Percentiles rank a stretch among this genome's conserved stretches.
phyloP scores from a whole-genome alignment of 192 early-diverging fungal species.

The Gaertneriomyces sp. region DNA sequence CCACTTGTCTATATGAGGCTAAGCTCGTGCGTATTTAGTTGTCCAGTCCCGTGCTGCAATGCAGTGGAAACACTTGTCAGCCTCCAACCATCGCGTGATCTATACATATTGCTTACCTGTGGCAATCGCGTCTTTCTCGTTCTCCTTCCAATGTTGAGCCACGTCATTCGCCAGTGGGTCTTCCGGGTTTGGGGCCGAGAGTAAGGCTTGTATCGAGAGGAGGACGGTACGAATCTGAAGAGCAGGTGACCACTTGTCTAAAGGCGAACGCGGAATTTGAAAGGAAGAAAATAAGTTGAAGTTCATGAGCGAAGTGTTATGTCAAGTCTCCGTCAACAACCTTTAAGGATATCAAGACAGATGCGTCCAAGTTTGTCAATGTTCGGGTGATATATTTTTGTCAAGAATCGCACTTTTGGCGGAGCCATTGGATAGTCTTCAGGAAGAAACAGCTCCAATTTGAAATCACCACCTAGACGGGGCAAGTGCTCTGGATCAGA shows the following conservation, averaged over 20 bases:
- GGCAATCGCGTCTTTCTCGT: conserved; percentile 86
- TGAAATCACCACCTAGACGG: conserved; percentile 80
- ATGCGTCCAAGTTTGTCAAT: conserved; percentile 98
- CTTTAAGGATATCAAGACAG: conserved; percentile 97
- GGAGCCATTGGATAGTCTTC: conserved; percentile 98
- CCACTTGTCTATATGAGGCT: not conserved
- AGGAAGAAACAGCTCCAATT: conserved; percentile 92
- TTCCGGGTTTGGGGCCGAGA: conserved; percentile 97
- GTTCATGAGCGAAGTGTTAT: not conserved
- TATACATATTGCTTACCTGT: conserved; percentile 48
- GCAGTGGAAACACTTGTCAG: not conserved
- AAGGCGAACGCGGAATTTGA: not conserved
- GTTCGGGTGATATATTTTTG: conserved; percentile 98
- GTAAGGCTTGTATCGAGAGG: conserved; percentile 92
- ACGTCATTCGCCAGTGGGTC: conserved; percentile 98
- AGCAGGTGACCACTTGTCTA: conserved; percentile 99
- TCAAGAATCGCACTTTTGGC: conserved; percentile 94
- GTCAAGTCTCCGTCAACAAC: conserved; percentile 29
- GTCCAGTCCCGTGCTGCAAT: conserved; percentile 32
- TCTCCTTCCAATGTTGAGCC: conserved; percentile 98
- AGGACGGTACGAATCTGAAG: conserved; percentile 97
- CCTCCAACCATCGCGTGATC: too few species aligned
- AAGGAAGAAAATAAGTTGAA: conserved; percentile 3
- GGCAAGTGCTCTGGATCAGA: not conserved
- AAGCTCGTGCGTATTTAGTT: conserved; percentile 23